Conservation (phyloP, 2,329 filamentous ascomycete genomes). For the Cladosporium sp. region DNA sequence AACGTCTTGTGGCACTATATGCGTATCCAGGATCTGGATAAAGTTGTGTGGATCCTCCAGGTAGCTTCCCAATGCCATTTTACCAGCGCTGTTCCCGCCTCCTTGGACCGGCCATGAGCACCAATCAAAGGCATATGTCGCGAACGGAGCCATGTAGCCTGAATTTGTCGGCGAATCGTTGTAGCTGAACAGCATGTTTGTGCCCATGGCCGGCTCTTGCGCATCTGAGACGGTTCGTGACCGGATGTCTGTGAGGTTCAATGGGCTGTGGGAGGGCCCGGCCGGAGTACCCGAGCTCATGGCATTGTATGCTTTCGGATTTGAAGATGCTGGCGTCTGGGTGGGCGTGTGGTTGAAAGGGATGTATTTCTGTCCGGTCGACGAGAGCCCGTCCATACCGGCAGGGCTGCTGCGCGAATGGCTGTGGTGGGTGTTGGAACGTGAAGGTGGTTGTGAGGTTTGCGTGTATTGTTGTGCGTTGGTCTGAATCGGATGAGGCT, state of each 20-base stretch:
- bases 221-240: slow-evolving; percentile 77
- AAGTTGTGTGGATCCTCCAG: slow-evolving; percentile 98
- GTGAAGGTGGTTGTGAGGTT: slow-evolving; percentile 46
- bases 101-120: slow-evolving; percentile 89
- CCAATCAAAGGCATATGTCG: slow-evolving; percentile 96
- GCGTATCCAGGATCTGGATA: slow-evolving; percentile 94
- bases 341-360: slow-evolving; percentile 60
- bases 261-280: slow-evolving; percentile 74
- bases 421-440: slow-evolving; percentile 62
- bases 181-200: slow-evolving; percentile 54
- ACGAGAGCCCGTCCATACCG: slow-evolving; percentile 29
- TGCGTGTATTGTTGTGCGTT: slow-evolving; percentile 53
- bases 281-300: slow-evolving; percentile 38
- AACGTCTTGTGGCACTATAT: slow-evolving; percentile 62
- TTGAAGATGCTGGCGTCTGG: slow-evolving; percentile 33
- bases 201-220: slow-evolving; percentile 62
- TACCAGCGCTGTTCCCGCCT: slow-evolving; percentile 68
- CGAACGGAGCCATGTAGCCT: slow-evolving; percentile 91
- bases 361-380: slow-evolving; percentile 53
- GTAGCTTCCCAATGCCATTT: slow-evolving; percentile 92
- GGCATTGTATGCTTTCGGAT: slow-evolving; percentile 46
- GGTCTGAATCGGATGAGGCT: slow-evolving; percentile 37
- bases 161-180: slow-evolving; percentile 66
- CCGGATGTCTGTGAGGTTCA: slow-evolving; percentile 87
- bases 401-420: slow-evolving; percentile 84